A percentile compares a stretch with the other conserved stretches of the same genome.
These are phyloP conservation scores for Aspergillus sclerotialis DNA, from an alignment of 2,329 filamentous ascomycete species.

Conservation along the genomic window DNA sequence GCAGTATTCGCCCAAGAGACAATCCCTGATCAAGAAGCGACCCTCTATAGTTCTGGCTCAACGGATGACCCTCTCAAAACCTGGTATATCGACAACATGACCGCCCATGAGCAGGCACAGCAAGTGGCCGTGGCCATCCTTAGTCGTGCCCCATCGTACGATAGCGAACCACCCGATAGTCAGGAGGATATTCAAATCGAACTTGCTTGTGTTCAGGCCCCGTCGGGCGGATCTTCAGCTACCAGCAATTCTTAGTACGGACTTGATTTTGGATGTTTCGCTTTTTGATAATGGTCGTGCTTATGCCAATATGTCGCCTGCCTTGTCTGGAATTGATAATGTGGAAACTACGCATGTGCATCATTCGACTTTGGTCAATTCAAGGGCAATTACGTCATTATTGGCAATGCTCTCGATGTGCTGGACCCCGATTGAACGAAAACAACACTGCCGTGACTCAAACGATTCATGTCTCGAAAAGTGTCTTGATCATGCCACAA, in stretches of 20 bases:
- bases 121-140: constrained; percentile 33
- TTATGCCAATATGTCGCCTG: no score
- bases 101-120: constrained; percentile 22
- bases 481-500: no score
- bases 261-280: not conserved
- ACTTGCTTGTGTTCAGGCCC: constrained; percentile 30
- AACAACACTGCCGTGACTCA: no score
- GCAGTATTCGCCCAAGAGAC: constrained; percentile 28
- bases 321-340: no score
- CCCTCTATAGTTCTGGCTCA: constrained; percentile 22
- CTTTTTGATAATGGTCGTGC: no score
- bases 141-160: constrained; percentile 24
- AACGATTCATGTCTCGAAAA: no score
- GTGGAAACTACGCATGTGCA: no score
- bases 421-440: no score
- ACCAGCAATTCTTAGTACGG: not conserved
- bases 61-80: constrained; percentile 26
- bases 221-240: constrained; percentile 15
- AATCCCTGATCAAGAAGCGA: constrained; percentile 16
- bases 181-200: constrained; percentile 29
- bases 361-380: no score
- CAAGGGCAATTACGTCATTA: no score
- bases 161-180: constrained; percentile 14
- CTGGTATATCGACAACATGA: constrained; percentile 30
- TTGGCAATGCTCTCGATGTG: no score